Evolutionary conservation across 306 rosid genomes (phyloP).

Genomic region (Acmispon strigosus): DNA sequence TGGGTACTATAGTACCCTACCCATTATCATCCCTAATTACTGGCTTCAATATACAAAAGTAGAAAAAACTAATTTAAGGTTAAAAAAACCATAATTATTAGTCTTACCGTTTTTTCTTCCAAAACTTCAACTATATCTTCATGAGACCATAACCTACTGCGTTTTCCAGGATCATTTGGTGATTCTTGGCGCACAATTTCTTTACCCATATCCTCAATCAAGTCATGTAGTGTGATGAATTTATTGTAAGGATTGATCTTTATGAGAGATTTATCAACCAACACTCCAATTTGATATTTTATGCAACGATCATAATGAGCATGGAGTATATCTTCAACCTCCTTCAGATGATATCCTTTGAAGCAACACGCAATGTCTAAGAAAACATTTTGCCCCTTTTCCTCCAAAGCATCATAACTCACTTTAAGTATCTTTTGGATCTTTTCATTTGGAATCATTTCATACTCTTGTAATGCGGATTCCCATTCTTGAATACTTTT

Average conservation of each 20-base stretch:
- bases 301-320: neutral
- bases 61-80: neutral
- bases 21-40: too few relatives aligned
- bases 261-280: neutral
- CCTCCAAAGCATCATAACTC: neutral
- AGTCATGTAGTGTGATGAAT: neutral
- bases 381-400: neutral
- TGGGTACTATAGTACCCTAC: too few relatives aligned
- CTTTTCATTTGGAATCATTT: neutral
- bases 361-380: neutral
- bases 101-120: neutral
- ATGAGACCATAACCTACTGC: neutral
- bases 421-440: neutral
- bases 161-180: neutral
- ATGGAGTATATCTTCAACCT: neutral
- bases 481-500: neutral
- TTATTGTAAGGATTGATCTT: neutral
- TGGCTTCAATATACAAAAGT: neutral
- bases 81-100: neutral
- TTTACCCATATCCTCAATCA: neutral
- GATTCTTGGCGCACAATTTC: conserved; percentile 1
- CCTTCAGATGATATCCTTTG: neutral
- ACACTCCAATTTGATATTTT: neutral
- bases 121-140: neutral
- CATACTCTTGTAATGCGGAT: neutral